phyloP scores from a whole-genome alignment of 2,329 filamentous ascomycete species.

The Alternaria gansuensis region DNA sequence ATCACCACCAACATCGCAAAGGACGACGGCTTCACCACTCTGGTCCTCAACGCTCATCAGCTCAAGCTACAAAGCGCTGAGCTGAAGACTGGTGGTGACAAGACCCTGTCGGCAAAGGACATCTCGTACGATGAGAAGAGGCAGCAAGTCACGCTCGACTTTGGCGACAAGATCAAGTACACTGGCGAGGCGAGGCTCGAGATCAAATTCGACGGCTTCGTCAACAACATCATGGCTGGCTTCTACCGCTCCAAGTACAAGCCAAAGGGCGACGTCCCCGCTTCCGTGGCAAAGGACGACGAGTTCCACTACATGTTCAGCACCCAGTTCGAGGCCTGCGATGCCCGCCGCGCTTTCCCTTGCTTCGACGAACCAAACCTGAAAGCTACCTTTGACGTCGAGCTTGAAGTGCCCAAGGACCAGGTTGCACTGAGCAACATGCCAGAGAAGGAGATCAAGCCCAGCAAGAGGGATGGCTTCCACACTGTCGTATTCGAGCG shows the following conservation, averaged over 20 bases:
- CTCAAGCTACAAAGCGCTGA: constrained; percentile 77
- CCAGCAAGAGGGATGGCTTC: constrained; percentile 72
- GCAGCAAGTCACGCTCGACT: constrained; percentile 82
- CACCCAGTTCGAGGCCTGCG: constrained; percentile 97
- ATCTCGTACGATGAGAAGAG: constrained; percentile 84
- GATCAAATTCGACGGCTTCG: constrained; percentile 79
- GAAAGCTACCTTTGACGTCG: constrained; percentile 94
- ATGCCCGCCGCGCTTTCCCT: constrained; percentile 92
- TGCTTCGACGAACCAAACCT: constrained; percentile 98
- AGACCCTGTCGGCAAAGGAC: constrained; percentile 67
- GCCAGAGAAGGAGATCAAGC: constrained; percentile 80
- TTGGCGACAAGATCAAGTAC: constrained; percentile 74
- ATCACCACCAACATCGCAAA: constrained; percentile 79
- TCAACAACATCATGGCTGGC: constrained; percentile 88
- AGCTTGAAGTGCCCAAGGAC: constrained; percentile 88
- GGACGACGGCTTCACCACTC: constrained; percentile 69
- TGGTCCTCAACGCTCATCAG: constrained; percentile 86
- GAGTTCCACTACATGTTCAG: constrained; percentile 77
- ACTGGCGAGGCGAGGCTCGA: constrained; percentile 72
- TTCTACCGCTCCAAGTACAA: constrained; percentile 97
- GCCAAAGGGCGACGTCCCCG: constrained; percentile 73
- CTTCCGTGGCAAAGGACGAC: constrained; percentile 78
- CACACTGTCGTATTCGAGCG: constrained; percentile 91
- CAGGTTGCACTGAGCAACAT: constrained; percentile 94
- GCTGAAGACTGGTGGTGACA: constrained; percentile 66